Evolutionary conservation across 2,329 filamentous ascomycete species (phyloP), one percentile per base, ranked within the genome.

Genomic region (Alternaria ethzedia): DNA sequence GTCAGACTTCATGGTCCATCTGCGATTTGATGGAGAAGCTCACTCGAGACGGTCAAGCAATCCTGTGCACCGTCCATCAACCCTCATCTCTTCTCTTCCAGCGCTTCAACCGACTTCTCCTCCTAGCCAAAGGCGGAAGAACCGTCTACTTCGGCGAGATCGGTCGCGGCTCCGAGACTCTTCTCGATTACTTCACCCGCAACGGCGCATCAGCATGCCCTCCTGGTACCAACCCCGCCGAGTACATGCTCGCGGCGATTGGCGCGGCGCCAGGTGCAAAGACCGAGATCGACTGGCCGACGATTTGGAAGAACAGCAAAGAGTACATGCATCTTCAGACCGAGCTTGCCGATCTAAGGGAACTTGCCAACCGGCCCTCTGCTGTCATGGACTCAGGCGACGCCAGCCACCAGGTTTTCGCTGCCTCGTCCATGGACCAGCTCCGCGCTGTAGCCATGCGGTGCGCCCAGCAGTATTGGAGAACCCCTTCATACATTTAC

Each of bases 11-110:
- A 0, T 97, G 92, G 92, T 91, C 92, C 59, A 97, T 97, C 74
- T 86, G 92, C 55, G 89, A 91, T 75, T 86, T 97, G 9, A 86
- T 97, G 43, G 90, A 94, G 78, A 97, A 96, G 80, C 86, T 97
- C 13, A 91, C 92, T 65, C 90, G 93, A 75, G 90, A 88, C 64
- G 94, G 94, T 11, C 70, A 74, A 57, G 93, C 94, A 50, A 91
- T 97, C 78, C 88, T 97, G 12, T 96, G 93, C 81, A 97, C 94
- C 0, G 97, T 97, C 64, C 94, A 97, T 79, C 94, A 97, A 79
- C 94, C 94, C 13, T 96, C 93, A 5, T 92, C 93, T 23, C 91
- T 94, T 84, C 86, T 97, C 32, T 96, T 97, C 83, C 91, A 96
- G 77, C 89, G 91, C 57, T 97, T 96, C 75, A 91, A 95, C 71